Percentiles rank a stretch among this genome's conserved stretches.
phyloP scores from a whole-genome alignment of 2,329 filamentous ascomycete species.

The Arthrobotrys entomopaga region DNA sequence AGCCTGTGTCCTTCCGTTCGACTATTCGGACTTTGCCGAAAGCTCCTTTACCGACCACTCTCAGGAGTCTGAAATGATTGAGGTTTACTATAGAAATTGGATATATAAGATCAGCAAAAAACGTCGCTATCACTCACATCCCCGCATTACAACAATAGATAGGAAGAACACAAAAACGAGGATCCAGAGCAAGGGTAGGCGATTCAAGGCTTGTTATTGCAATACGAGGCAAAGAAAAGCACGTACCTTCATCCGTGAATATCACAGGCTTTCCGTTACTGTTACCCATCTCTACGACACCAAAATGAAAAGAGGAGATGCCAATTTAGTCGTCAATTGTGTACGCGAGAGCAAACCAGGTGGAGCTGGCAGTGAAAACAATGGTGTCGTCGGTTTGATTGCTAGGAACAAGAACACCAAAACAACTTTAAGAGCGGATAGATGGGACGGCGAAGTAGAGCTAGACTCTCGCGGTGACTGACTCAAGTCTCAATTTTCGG shows the following conservation, averaged over 20 bases:
- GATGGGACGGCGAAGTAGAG: slow-evolving; percentile 8
- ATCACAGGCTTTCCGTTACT: slow-evolving; percentile 79
- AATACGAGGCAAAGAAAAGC: slow-evolving; percentile 25
- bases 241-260: slow-evolving; percentile 89
- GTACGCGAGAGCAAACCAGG: slow-evolving; percentile 11
- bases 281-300: slow-evolving; percentile 49
- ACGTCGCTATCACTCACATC: slow-evolving; percentile 53
- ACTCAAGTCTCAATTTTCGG: slow-evolving; percentile 1
- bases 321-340: slow-evolving; percentile 31
- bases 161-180: slow-evolving; percentile 33
- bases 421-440: slow-evolving; percentile 12
- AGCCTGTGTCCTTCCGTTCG: slow-evolving; percentile 91
- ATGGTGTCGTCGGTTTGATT: slow-evolving; percentile 7
- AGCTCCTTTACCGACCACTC: slow-evolving; percentile 95
- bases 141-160: slow-evolving; percentile 17
- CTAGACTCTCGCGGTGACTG: slow-evolving; percentile 1
- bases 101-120: slow-evolving; percentile 54
- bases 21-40: slow-evolving; percentile 99
- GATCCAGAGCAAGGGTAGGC: slow-evolving; percentile 45
- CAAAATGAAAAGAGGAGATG: slow-evolving; percentile 18
- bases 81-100: slow-evolving; percentile 76
- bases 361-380: slow-evolving; percentile 8
- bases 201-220: slow-evolving; percentile 18
- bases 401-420: slow-evolving; percentile 12
- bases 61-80: slow-evolving; percentile 93